These are phyloP conservation scores for Holtermanniella nyarrowii DNA, from an alignment of 768 basidiomycete genomes.

Conservation along the genomic window DNA sequence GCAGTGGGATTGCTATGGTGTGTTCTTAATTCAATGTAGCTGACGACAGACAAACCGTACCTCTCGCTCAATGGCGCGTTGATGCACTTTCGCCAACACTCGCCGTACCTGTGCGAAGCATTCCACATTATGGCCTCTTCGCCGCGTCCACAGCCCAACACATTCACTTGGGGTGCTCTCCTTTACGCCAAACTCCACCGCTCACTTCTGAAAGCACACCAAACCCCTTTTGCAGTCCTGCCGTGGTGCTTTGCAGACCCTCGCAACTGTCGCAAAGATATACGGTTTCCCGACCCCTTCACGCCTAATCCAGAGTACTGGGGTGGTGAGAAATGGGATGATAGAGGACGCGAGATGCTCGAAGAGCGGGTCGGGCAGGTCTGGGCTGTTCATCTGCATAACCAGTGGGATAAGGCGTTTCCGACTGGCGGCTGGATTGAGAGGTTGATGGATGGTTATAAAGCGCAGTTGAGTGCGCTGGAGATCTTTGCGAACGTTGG, in stretches of 20 bases:
- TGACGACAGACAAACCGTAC: constrained; percentile 56
- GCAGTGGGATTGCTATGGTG: constrained; percentile 98
- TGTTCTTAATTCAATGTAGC: constrained; percentile 10
- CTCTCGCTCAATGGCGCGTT: constrained; percentile 81
- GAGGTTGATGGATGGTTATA: constrained; percentile 49
- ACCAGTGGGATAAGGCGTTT: constrained; percentile 87
- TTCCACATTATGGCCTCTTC: constrained; percentile 80
- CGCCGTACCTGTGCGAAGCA: constrained; percentile 93
- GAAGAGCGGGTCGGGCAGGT: constrained; percentile 48
- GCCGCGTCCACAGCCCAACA: constrained; percentile 58
- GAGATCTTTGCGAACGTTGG: constrained; percentile 11
- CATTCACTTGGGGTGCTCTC: constrained; percentile 87
- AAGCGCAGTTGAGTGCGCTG: constrained; percentile 20
- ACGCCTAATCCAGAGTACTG: constrained; percentile 48
- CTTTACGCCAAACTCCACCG: constrained; percentile 89
- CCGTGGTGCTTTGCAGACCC: constrained; percentile 94
- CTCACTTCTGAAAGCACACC: constrained; percentile 57
- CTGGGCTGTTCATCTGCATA: constrained; percentile 89
- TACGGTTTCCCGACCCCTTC: constrained; percentile 88
- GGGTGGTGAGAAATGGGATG: constrained; percentile 55
- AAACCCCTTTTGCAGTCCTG: constrained; percentile 80
- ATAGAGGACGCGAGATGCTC: constrained; percentile 46
- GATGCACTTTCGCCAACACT: constrained; percentile 82
- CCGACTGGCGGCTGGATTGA: constrained; percentile 80
- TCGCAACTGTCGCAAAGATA: constrained; percentile 81